Evolutionary conservation across 2,329 filamentous ascomycete genomes (phyloP).

Genomic region (Penicillium sp.): DNA sequence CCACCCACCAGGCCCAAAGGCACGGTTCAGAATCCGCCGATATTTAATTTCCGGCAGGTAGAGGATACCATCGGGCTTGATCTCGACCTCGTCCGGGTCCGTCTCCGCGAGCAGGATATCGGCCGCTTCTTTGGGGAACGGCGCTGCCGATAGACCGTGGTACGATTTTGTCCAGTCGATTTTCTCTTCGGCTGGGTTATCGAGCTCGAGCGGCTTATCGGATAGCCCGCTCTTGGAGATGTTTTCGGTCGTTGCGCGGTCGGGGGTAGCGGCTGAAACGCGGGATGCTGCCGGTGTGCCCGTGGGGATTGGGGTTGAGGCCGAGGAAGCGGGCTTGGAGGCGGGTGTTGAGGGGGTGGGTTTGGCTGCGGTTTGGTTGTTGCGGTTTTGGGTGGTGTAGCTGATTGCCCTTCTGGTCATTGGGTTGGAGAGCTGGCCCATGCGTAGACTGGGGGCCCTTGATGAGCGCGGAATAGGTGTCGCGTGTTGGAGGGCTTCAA

Average conservation of each 20-base stretch:
- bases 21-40: conserved; percentile 77
- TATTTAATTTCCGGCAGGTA: conserved; percentile 99
- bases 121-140: conserved; percentile 68
- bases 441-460: conserved; percentile 3
- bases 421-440: conserved; percentile 8
- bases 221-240: conserved; percentile 39
- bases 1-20: conserved; percentile 95
- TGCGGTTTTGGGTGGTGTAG: conserved; percentile 16
- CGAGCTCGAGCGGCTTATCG: conserved; percentile 36
- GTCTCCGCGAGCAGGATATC: conserved; percentile 66
- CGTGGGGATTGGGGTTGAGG: conserved; percentile 1
- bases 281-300: conserved; percentile 17
- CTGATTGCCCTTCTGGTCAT: conserved; percentile 16
- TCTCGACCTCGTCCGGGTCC: conserved; percentile 74
- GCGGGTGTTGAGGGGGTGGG: conserved; percentile 10
- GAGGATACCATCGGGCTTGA: conserved; percentile 95
- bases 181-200: conserved; percentile 38
- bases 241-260: conserved; percentile 34
- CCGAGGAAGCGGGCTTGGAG: conserved; percentile 12
- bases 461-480: conserved; percentile 13
- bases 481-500: conserved; percentile 19
- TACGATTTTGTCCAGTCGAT: conserved; percentile 83
- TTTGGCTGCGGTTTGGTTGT: conserved; percentile 11
- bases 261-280: conserved; percentile 25
- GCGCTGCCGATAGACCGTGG: conserved; percentile 67